These are phyloP conservation scores for Malbranchea cinnamomea DNA, from an alignment of 2,329 filamentous ascomycete genomes.

Conservation along the genomic window DNA sequence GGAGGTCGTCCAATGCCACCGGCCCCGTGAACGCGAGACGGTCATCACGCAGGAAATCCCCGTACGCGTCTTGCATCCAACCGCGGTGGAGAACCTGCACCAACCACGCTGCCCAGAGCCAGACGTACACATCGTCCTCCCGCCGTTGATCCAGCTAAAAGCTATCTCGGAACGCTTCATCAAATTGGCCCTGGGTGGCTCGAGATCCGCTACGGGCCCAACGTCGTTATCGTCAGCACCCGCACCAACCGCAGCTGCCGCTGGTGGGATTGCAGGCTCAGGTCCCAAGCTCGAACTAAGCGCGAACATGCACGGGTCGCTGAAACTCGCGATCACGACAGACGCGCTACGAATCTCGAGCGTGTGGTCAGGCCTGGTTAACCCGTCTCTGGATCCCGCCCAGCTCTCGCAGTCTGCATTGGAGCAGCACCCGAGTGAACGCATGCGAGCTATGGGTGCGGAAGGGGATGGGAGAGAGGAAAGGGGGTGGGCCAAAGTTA, in stretches of 20 bases:
- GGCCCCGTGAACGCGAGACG: constrained; percentile 64
- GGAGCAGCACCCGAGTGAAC: constrained; percentile 66
- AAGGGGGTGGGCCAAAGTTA: constrained; percentile 75
- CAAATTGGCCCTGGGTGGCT: constrained; percentile 46
- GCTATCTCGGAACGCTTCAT: constrained; percentile 92
- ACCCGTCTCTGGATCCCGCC: constrained; percentile 70
- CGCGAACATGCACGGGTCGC: constrained; percentile 85
- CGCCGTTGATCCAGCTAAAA: constrained; percentile 75
- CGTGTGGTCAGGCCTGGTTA: constrained; percentile 71
- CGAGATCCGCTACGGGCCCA: too few species aligned
- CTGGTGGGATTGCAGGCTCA: constrained; percentile 12
- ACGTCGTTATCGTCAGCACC: constrained; percentile 19
- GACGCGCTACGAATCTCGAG: constrained; percentile 76
- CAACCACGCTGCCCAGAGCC: constrained; percentile 83
- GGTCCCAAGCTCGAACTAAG: constrained; percentile 63
- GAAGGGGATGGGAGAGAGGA: constrained; percentile 54
- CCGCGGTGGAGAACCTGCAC: constrained; percentile 79
- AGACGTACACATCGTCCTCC: constrained; percentile 85
- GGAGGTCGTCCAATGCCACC: constrained; percentile 19
- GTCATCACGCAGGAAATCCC: constrained; percentile 91
- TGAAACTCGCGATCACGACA: constrained; percentile 65
- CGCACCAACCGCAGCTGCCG: constrained; percentile 9
- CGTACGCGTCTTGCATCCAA: constrained; percentile 73
- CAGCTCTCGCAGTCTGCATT: constrained; percentile 52
- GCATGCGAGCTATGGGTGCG: constrained; percentile 47